Conservation (phyloP, 2,329 filamentous ascomycete species). For the Orbilia ellipsospora region DNA sequence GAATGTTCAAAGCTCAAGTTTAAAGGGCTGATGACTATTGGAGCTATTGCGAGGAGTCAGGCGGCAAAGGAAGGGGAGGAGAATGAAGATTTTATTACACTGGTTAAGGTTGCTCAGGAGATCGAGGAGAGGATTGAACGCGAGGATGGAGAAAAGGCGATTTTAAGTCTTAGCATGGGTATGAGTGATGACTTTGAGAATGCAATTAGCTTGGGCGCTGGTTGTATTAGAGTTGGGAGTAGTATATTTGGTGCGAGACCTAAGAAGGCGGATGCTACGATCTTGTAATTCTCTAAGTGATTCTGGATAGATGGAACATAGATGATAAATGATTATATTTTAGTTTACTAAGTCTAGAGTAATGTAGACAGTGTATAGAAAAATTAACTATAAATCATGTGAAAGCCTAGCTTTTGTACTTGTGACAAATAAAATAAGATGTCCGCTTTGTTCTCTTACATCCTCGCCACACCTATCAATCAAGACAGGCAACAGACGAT, state of each 20-base stretch:
- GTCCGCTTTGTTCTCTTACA: constrained; percentile 61
- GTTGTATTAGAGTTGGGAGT: constrained; percentile 90
- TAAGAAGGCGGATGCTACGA: constrained; percentile 75
- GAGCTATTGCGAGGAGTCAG: constrained; percentile 45
- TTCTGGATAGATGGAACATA: not conserved
- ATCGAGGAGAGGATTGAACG: constrained; percentile 54
- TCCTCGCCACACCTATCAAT: constrained; percentile 56
- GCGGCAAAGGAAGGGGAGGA: constrained; percentile 53
- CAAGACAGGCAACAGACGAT: constrained; percentile 46
- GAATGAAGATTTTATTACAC: constrained; percentile 52
- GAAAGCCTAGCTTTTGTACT: not conserved
- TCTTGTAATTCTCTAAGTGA: not conserved
- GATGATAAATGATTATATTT: not conserved
- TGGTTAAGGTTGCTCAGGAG: constrained; percentile 34
- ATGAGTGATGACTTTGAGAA: constrained; percentile 95
- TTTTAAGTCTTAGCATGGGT: constrained; percentile 45
- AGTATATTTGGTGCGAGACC: constrained; percentile 91
- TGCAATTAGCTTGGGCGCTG: constrained; percentile 83
- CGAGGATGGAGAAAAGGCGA: constrained; percentile 40
- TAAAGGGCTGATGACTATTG: constrained; percentile 62
- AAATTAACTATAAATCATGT: too few relatives aligned
- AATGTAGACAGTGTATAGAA: too few relatives aligned
- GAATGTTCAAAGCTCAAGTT: constrained; percentile 79
- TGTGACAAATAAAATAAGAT: constrained; percentile 1
- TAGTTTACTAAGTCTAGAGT: too few relatives aligned